Evolutionary conservation across 805 yeast species (phyloP), one percentile per base, ranked within the genome.

Genomic region (Candida insectorum): DNA sequence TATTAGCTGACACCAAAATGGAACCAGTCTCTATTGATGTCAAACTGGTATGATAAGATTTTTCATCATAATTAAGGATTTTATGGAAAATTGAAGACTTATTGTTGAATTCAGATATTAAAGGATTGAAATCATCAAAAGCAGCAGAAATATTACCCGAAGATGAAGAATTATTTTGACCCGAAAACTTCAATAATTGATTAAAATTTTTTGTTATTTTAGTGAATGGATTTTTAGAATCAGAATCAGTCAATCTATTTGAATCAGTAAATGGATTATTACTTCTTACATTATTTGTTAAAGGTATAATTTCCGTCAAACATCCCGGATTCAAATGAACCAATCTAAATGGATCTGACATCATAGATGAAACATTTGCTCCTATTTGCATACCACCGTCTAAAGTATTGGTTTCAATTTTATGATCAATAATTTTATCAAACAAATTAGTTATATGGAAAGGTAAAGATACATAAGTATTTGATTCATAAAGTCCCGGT

Each of bases 311-410:
- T 20, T 41, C 43, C 6, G 54, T 54, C 10, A 69, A 39, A 42
- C 81, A 75, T 0, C 83, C 80, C 0, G 81, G 80, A 13, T 70
- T 75, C 34, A 76, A 52, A 44, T 70, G 76, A 14, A 75, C 77
- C 17, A 64, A 57, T 34, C 64, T 63, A 45, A 71, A 76, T 2
- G 76, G 73, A 45, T 77, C 83, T 4, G 77, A 69, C 26, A 54
- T 40, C 33, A 77, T 51, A 0, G 81, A 77, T 38, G 73, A 75
- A 18, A 76, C 62, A 28, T 64, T 64, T 27, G 80, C 77, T 0
- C 80, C 83, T 14, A 76, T 60, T 17, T 62, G 71, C 45, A 69
- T 44, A 4, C 71, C 69, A 17, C 67, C 74, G 18, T 60, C 66
- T 31, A 62, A 44, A 18, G 58, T 60, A 34, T 63, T 65, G 27